Evolutionary conservation across 78 protist genomes (phyloP).

Genomic region (Polysphondylium violaceum): DNA sequence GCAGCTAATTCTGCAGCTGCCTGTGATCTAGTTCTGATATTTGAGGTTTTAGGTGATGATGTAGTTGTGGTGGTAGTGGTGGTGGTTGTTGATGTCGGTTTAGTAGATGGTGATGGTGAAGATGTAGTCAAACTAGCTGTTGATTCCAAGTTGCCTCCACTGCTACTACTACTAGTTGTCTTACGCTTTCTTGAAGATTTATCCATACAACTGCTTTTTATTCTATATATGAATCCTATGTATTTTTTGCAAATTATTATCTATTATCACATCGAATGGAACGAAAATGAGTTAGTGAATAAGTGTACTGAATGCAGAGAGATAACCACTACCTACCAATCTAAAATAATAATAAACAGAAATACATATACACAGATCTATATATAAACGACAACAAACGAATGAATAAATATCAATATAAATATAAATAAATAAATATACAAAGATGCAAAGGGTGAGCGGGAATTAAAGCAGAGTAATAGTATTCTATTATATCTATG

Average conservation of each 20-base stretch:
- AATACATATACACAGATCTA: too few relatives aligned
- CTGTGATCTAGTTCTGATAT: constrained; percentile 70
- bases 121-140: not conserved
- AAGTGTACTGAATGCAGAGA: too few relatives aligned
- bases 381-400: too few relatives aligned
- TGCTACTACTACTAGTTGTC: not conserved
- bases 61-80: not conserved
- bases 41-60: constrained; percentile 15
- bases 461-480: too few relatives aligned
- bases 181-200: constrained; percentile 19
- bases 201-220: constrained; percentile 13
- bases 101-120: not conserved
- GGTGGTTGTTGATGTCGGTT: not conserved
- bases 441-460: too few relatives aligned
- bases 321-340: too few relatives aligned
- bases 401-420: too few relatives aligned
- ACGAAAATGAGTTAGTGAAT: too few relatives aligned
- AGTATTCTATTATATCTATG: too few relatives aligned
- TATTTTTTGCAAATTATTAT: not conserved
- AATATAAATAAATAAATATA: too few relatives aligned
- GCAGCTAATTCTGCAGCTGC: constrained; percentile 10
- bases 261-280: too few relatives aligned
- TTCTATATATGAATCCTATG: not conserved
- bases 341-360: too few relatives aligned
- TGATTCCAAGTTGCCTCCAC: not conserved